A percentile compares a stretch with the other conserved stretches of the same genome.
These are phyloP conservation scores for Alternaria dauci DNA, from an alignment of 2,329 filamentous ascomycete species.

Conservation along the genomic window DNA sequence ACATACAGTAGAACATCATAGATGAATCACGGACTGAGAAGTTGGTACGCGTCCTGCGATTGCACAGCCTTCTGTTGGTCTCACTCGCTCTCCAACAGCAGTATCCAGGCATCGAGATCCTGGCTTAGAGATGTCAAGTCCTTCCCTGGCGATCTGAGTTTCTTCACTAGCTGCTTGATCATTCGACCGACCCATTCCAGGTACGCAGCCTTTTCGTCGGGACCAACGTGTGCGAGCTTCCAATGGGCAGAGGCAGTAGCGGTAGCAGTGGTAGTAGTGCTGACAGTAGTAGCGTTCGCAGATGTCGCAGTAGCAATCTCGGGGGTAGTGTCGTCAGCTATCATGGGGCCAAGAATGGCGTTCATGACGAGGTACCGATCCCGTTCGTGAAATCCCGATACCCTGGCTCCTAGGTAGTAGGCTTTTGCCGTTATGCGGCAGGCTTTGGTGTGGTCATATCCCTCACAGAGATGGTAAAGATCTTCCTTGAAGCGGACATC, in stretches of 20 bases:
- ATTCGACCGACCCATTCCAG: not conserved
- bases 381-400: not conserved
- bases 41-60: not conserved
- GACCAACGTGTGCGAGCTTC: not conserved
- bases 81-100: not conserved
- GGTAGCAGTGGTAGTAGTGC: not conserved
- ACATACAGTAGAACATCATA: not conserved
- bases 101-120: not conserved
- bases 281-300: not conserved
- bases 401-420: not conserved
- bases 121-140: not conserved
- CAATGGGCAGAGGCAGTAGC: not conserved
- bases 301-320: not conserved
- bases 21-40: not conserved
- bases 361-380: not conserved
- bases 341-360: not conserved
- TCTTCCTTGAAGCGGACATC: constrained; percentile 4
- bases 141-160: not conserved
- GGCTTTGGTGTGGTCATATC: not conserved
- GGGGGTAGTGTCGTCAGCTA: not conserved
- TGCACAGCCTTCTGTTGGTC: not conserved
- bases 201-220: not conserved
- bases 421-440: not conserved
- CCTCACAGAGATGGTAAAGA: not conserved
- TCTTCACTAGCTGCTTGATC: not conserved